Evolutionary conservation across 2,329 filamentous ascomycete genomes (phyloP).

Genomic region (Colletotrichum chrysophilum): DNA sequence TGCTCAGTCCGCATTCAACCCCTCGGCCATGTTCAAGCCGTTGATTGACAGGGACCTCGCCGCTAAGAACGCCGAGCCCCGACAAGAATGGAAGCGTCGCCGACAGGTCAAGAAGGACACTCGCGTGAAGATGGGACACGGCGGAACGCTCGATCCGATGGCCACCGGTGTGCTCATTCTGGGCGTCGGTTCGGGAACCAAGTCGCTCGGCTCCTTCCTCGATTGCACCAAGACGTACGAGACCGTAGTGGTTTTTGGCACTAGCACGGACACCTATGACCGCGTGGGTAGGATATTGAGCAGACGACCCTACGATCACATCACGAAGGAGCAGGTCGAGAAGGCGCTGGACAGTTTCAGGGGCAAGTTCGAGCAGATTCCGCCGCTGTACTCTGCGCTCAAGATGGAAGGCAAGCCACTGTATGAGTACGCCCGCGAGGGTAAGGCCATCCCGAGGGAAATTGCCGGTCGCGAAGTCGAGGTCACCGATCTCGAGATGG

Average conservation of each 20-base stretch:
- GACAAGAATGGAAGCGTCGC: slow-evolving; percentile 65
- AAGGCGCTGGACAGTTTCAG: slow-evolving; percentile 76
- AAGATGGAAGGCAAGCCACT: slow-evolving; percentile 93
- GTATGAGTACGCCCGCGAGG: slow-evolving; percentile 94
- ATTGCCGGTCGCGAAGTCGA: slow-evolving; percentile 83
- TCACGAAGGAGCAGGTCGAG: slow-evolving; percentile 81
- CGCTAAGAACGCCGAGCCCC: slow-evolving; percentile 60
- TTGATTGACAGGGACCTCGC: slow-evolving; percentile 71
- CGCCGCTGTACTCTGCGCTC: slow-evolving; percentile 90
- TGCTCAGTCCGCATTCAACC: slow-evolving; percentile 83
- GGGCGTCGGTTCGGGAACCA: slow-evolving; percentile 87
- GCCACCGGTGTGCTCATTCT: slow-evolving; percentile 92
- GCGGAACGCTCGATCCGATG: slow-evolving; percentile 91
- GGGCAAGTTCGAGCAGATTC: slow-evolving; percentile 86
- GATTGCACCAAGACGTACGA: slow-evolving; percentile 94
- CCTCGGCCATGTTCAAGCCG: slow-evolving; percentile 79
- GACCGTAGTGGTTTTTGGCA: slow-evolving; percentile 86
- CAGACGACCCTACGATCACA: slow-evolving; percentile 76
- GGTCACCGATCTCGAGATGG: slow-evolving; percentile 76
- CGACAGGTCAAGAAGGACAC: slow-evolving; percentile 61
- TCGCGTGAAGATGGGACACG: slow-evolving; percentile 93
- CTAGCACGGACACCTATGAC: slow-evolving; percentile 93
- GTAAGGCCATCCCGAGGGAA: slow-evolving; percentile 82
- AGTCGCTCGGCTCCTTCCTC: slow-evolving; percentile 78
- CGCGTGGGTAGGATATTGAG: slow-evolving; percentile 82